Percentiles rank a stretch among this genome's conserved stretches.
phyloP scores from a whole-genome alignment of 208 protist species.

The Tritrichomonas musculus region DNA sequence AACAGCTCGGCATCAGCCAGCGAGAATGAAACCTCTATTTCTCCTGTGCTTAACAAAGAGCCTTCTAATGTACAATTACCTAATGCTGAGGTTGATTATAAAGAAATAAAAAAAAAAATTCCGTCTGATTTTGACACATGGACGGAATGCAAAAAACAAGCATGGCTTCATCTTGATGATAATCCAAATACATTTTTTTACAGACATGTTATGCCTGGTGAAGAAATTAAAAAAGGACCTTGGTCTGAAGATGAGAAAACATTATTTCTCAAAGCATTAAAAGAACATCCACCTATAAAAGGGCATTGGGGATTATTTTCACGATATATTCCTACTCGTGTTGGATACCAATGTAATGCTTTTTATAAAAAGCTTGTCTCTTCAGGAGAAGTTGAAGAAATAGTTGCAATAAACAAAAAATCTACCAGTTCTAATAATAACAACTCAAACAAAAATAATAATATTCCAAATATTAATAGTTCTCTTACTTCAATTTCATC shows the following conservation, averaged over 20 bases:
- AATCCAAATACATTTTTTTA: conserved; percentile 24
- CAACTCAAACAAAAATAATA: no score
- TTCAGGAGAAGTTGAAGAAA: background rate
- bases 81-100: no score
- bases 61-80: no score
- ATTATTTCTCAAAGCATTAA: background rate
- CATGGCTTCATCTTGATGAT: background rate
- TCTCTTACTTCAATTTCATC: no score
- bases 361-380: background rate
- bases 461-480: no score
- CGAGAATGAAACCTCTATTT: no score
- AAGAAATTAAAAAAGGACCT: background rate
- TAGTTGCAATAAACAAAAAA: no score
- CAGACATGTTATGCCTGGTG: background rate
- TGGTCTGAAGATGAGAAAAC: background rate
- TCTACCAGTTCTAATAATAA: no score
- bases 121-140: background rate
- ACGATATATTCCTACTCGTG: background rate
- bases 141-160: conserved; percentile 19
- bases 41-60: no score
- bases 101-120: no score
- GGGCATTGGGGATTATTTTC: background rate
- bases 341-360: conserved; percentile 30
- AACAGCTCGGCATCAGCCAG: no score
- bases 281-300: background rate